Evolutionary conservation across 257 asterid species (phyloP).

Genomic region (Primulina eburnea): DNA sequence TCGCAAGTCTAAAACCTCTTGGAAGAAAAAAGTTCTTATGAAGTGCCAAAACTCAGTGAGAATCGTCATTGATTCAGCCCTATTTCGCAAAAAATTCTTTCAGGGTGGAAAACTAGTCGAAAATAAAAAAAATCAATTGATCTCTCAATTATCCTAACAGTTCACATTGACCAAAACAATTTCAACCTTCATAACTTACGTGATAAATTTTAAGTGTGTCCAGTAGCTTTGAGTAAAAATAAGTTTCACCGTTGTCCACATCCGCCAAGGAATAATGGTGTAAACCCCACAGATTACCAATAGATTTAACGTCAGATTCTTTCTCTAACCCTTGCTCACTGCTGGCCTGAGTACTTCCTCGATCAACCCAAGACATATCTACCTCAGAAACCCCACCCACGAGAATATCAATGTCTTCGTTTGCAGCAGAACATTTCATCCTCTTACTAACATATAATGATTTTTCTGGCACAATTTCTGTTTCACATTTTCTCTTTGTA

Average conservation of each 20-base stretch:
- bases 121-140: not conserved
- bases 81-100: not conserved
- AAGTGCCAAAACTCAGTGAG: not conserved
- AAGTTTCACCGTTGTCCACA: conserved; percentile 49
- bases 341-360: conserved; percentile 39
- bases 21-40: conserved; percentile 13
- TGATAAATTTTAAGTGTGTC: conserved; percentile 58
- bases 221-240: conserved; percentile 71
- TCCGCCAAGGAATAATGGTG: conserved; percentile 29
- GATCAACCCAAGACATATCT: conserved; percentile 37
- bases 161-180: conserved; percentile 11
- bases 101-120: not conserved
- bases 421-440: conserved; percentile 45
- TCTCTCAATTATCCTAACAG: conserved; percentile 9
- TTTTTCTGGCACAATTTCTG: conserved; percentile 36
- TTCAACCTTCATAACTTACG: conserved; percentile 46
- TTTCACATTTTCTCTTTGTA: conserved; percentile 62
- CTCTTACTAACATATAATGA: conserved; percentile 42
- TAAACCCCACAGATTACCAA: conserved; percentile 60
- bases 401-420: conserved; percentile 59
- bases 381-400: conserved; percentile 60
- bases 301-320: conserved; percentile 34
- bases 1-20: conserved; percentile 4
- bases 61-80: not conserved
- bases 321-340: conserved; percentile 39